These are phyloP conservation scores for Ambrosia trifida DNA, from an alignment of 129 eudicot species.

Conservation along the genomic window DNA sequence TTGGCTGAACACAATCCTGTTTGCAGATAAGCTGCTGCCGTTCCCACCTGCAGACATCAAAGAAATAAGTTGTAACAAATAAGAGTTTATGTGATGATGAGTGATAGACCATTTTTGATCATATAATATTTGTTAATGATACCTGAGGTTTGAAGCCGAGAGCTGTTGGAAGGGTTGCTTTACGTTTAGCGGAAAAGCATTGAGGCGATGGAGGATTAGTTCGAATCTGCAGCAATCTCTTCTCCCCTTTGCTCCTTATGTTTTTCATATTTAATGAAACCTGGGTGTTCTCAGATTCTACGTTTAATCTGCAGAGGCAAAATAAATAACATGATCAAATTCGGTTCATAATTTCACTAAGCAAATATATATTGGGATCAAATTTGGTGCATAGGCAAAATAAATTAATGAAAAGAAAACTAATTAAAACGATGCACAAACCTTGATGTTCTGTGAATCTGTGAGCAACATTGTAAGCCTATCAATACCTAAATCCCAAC, in stretches of 20 bases:
- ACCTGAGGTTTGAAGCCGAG: neutral
- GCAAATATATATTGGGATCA: too few species aligned
- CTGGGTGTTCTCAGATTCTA: neutral
- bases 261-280: too few species aligned
- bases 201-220: neutral
- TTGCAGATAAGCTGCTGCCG: slow-evolving; percentile 78
- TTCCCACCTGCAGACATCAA: slow-evolving; percentile 80
- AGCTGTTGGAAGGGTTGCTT: neutral
- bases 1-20: slow-evolving; percentile 67
- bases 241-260: too few species aligned
- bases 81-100: too few species aligned
- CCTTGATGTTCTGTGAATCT: slow-evolving; percentile 97
- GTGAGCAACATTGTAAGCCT: slow-evolving; percentile 84
- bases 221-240: too few species aligned
- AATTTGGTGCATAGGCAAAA: too few species aligned
- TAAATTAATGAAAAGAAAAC: neutral
- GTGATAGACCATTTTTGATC: too few species aligned
- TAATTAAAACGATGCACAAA: slow-evolving; percentile 13
- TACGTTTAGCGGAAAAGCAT: neutral
- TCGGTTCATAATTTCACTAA: neutral
- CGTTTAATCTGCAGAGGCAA: neutral
- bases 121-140: too few species aligned
- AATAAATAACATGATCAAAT: neutral
- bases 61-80: too few species aligned
- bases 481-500: slow-evolving; percentile 97